Conservation (phyloP, 257 asterid species). For the Ajuga chamaepitys region DNA sequence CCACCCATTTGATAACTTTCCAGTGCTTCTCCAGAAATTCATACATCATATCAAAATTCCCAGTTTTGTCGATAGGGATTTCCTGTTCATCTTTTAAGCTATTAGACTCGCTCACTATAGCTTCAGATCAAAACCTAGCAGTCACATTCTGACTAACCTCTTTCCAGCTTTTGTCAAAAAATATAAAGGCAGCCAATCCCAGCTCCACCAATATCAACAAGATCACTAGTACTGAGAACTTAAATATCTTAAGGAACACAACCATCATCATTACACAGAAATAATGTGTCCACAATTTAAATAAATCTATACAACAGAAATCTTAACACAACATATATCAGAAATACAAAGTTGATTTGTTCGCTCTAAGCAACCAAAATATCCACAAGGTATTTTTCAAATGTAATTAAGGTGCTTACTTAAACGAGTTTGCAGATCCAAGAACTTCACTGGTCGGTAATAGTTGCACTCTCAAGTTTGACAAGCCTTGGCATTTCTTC, state of each 20-base stretch:
- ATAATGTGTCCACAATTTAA: background rate
- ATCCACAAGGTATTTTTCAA: background rate
- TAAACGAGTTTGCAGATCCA: background rate
- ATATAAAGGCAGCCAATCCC: conserved; percentile 78
- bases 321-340: background rate
- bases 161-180: conserved; percentile 91
- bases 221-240: conserved; percentile 78
- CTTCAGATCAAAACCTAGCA: conserved; percentile 6
- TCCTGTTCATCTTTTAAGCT: conserved; percentile 30
- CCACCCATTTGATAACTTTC: conserved; percentile 76
- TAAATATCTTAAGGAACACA: conserved; percentile 57
- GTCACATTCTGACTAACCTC: conserved; percentile 40
- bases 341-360: background rate
- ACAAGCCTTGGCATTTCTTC: too few species aligned
- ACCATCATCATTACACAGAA: conserved; percentile 1
- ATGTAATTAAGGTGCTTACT: background rate
- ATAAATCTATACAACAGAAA: background rate
- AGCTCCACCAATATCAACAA: conserved; percentile 75
- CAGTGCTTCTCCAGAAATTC: conserved; percentile 62
- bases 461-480: too few species aligned
- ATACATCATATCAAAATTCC: conserved; percentile 49
- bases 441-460: too few species aligned
- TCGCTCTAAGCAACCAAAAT: background rate
- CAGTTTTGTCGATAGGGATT: conserved; percentile 32
- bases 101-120: conserved; percentile 7